Base-by-base conservation (phyloP, 2,329 filamentous ascomycete species). In the Delphinella strobiligena region DNA sequence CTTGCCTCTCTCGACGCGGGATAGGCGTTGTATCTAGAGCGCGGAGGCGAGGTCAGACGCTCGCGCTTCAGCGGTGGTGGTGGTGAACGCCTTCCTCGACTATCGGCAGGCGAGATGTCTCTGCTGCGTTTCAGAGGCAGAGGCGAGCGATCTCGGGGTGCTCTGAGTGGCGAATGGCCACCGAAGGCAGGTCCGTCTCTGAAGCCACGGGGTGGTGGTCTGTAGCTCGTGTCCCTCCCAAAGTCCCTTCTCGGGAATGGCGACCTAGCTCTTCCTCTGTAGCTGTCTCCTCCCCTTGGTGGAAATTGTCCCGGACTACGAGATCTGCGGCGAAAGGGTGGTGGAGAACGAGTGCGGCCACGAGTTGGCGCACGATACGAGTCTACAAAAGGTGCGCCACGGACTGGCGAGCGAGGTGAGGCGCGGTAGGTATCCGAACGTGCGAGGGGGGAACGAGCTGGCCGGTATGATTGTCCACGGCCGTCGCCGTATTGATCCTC, bases 391-490 rank as follows among this genome's bases (percentile, higher is more conserved):
- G 60, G 54, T 37, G 54, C 62, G 30, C 44, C 54, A 36, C 66
- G 58, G 7, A 63, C 59, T 17, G 45, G 53, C 15, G 65, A 61
- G 31, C 71, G 72, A 19, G 72, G 72, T 47, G 67, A 61, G 39
- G 53, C 64, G 55, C 67, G 61, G 49, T 67, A 60, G 47, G 44
- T 51, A 40, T 58, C 57, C 32, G 45, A 38, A 31, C 49, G 48
- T 31, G 48, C 46, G 18, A 51, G 48, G 18, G 55, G 55, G 8
- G 51, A 49, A 34, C 52, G 55, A 40, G 53, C 52, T 31, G 58
- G 58, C n/a, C 58, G 54, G 43, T 61, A 61, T n/a, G 54, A 58
- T 38, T 61, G 55, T 5, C 58, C 58, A 34, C 55, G 47, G 17
- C 56, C 54, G 19, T 43, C 50, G 37, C 53, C 49, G 41, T 53